phyloP scores from a whole-genome alignment of 2,329 filamentous ascomycete species.

The Botrytis hyacinthi region DNA sequence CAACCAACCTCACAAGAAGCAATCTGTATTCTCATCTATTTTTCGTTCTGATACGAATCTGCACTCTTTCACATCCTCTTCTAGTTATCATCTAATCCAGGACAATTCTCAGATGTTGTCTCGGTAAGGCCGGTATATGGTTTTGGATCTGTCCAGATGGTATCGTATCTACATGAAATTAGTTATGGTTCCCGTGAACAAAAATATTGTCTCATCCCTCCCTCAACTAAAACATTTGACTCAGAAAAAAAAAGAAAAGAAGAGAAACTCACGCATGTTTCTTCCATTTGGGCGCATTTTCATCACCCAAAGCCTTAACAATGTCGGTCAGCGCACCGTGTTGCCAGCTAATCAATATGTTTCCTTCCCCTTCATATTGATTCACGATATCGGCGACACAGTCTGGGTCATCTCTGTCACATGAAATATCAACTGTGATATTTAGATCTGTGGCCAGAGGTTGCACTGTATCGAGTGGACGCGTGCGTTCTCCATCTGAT shows the following conservation, averaged over 20 bases:
- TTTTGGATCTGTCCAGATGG: constrained; percentile 57
- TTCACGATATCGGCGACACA: constrained; percentile 54
- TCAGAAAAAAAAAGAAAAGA: not conserved
- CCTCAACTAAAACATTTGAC: not conserved
- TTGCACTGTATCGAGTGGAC: constrained; percentile 56
- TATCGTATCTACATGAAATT: constrained; percentile 43
- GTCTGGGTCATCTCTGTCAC: constrained; percentile 53
- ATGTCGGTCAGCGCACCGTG: constrained; percentile 54
- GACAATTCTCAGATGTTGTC: constrained; percentile 51
- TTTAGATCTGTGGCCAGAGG: constrained; percentile 56
- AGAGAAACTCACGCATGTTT: constrained; percentile 42
- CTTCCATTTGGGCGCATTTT: constrained; percentile 51
- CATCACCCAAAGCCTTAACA: constrained; percentile 50
- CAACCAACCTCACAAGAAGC: not conserved
- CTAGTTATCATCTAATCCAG: constrained; percentile 48
- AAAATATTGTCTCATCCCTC: not conserved
- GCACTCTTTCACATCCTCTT: not conserved
- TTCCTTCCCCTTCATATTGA: constrained; percentile 49
- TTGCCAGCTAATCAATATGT: constrained; percentile 62
- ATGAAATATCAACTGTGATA: constrained; percentile 53
- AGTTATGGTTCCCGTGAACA: not conserved
- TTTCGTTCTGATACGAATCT: not conserved
- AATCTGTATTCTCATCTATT: not conserved
- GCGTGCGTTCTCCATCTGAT: constrained; percentile 49
- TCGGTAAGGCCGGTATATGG: constrained; percentile 48